A percentile compares a stretch with the other conserved stretches of the same genome.
These are phyloP conservation scores for Rhodamnia argentea DNA, from an alignment of 345 rosid genomes.

Conservation along the genomic window DNA sequence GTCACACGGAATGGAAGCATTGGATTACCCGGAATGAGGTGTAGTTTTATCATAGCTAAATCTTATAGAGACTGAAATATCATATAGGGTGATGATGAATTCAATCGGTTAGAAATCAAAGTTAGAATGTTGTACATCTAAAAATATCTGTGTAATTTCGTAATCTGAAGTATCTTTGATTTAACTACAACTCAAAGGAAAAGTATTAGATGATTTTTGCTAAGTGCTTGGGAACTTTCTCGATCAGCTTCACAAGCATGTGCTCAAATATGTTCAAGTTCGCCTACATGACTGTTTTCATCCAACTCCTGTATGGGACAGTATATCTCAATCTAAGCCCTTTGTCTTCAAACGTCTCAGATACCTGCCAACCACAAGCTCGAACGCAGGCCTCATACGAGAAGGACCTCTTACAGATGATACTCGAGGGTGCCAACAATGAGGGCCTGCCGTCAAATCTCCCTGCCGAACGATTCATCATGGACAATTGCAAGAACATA, in stretches of 20 bases:
- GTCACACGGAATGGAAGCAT: constrained; percentile 8
- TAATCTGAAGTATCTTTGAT: not conserved
- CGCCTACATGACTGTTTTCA: not conserved
- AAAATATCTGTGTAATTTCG: not conserved
- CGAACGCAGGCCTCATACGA: constrained; percentile 1
- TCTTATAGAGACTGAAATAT: not conserved
- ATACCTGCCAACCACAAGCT: constrained; percentile 15
- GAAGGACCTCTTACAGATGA: constrained; percentile 29
- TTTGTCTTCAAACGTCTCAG: constrained; percentile 11
- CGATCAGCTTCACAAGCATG: not conserved
- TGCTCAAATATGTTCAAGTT: not conserved
- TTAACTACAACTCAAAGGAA: not conserved
- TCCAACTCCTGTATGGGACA: not conserved
- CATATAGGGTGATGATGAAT: not conserved
- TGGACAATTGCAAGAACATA: constrained; percentile 41
- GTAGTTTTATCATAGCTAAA: not conserved
- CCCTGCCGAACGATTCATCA: constrained; percentile 17
- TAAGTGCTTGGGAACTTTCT: not conserved
- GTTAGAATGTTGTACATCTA: not conserved
- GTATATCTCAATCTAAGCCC: not conserved
- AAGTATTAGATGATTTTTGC: not conserved
- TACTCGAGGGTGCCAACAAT: constrained; percentile 14
- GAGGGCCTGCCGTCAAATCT: not conserved
- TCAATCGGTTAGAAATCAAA: not conserved
- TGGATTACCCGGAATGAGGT: constrained; percentile 24